phyloP scores from a whole-genome alignment of 345 rosid species.

The Camelina hispida region DNA sequence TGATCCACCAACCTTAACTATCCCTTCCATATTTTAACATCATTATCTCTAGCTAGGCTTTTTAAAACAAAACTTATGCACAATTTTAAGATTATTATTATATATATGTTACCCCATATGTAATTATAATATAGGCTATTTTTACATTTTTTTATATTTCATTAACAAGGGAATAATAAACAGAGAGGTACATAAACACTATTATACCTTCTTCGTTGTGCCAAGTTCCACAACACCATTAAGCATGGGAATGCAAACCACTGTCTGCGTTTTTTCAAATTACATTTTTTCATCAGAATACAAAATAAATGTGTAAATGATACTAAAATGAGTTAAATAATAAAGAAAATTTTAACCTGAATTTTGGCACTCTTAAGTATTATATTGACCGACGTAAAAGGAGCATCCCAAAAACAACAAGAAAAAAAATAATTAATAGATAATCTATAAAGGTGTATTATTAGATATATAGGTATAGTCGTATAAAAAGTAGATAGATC shows the following conservation, averaged over 20 bases:
- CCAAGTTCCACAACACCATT: constrained; percentile 94
- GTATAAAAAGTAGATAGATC: neutral
- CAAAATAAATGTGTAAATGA: neutral
- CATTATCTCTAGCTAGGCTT: neutral
- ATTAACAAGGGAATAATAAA: neutral
- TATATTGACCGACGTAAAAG: neutral
- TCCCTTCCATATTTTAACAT: neutral
- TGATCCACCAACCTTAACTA: neutral
- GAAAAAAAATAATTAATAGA: neutral
- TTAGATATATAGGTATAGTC: neutral
- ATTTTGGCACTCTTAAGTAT: constrained; percentile 41
- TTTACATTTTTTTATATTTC: neutral
- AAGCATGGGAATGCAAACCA: constrained; percentile 85
- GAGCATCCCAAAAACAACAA: neutral
- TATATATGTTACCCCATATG: neutral
- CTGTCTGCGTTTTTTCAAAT: constrained; percentile 61
- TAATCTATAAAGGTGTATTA: neutral
- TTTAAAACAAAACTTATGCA: too few relatives aligned
- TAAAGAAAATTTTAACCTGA: constrained; percentile 9
- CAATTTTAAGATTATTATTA: neutral
- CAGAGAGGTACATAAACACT: neutral
- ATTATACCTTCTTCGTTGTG: constrained; percentile 66
- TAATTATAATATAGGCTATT: neutral
- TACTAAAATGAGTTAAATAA: neutral
- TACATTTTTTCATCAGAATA: constrained; percentile 15